Conservation (phyloP, 768 basidiomycete genomes). For the Macrolepiota fuliginosa region DNA sequence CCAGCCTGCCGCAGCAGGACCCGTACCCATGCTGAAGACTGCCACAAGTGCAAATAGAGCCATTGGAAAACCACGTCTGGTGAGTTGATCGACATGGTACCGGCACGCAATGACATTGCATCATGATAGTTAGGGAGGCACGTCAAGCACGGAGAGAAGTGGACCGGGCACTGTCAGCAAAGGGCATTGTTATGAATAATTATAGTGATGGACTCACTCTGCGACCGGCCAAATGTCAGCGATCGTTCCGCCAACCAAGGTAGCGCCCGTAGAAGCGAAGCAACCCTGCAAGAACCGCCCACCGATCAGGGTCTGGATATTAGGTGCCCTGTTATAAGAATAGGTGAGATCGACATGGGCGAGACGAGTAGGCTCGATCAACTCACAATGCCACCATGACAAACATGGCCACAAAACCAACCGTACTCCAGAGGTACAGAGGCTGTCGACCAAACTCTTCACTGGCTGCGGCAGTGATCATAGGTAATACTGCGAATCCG, state of each 20-base stretch:
- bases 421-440: constrained; percentile 47
- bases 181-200: not conserved
- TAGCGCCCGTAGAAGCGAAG: constrained; percentile 67
- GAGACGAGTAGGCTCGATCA: not conserved
- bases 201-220: constrained; percentile 40
- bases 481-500: constrained; percentile 59
- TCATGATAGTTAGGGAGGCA: not conserved
- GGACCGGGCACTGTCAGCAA: not conserved
- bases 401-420: constrained; percentile 50
- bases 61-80: constrained; percentile 78
- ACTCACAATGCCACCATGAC: constrained; percentile 42
- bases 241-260: constrained; percentile 74
- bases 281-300: constrained; percentile 65
- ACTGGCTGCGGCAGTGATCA: constrained; percentile 64
- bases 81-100: no score
- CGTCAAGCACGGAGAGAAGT: not conserved
- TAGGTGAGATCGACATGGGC: constrained; percentile 6
- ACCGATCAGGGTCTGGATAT: constrained; percentile 63
- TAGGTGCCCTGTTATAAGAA: constrained; percentile 31
- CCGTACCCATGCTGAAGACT: constrained; percentile 19
- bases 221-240: constrained; percentile 65
- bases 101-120: not conserved
- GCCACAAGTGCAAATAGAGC: constrained; percentile 63
- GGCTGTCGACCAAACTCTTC: constrained; percentile 68
- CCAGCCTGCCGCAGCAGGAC: constrained; percentile 26